Percentiles rank a stretch among this genome's conserved stretches.
Evolutionary conservation across 73 alveolate genomes (phyloP).

Genomic region (Strombidium stylifer): DNA sequence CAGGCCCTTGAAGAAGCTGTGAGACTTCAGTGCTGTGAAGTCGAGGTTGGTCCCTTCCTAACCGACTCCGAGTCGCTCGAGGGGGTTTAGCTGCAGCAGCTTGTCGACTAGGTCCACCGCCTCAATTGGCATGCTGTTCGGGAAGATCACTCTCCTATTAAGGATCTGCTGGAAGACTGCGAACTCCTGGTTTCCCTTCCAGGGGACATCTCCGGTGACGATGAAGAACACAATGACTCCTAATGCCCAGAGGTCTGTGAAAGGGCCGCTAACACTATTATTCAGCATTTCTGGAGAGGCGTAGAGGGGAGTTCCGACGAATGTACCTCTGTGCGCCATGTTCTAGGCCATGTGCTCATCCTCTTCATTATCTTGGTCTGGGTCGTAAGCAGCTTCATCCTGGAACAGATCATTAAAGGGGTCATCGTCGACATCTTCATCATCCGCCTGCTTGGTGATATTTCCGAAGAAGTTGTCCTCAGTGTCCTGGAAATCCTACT

Average conservation of each 20-base stretch:
- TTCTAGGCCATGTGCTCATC: no score
- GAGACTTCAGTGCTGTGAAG: slow-evolving; percentile 71
- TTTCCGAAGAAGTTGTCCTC: no score
- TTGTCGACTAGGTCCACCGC: slow-evolving; percentile 79
- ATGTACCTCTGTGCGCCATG: no score
- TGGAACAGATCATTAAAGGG: no score
- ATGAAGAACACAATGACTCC: slow-evolving; percentile 58
- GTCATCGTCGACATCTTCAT: no score
- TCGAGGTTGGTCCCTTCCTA: no score
- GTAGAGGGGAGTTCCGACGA: slow-evolving; percentile 86
- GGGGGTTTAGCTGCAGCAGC: slow-evolving; percentile 58
- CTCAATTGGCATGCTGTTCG: slow-evolving; percentile 64
- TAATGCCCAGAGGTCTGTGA: slow-evolving; percentile 68
- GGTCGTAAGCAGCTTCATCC: no score
- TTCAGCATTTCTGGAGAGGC: slow-evolving; percentile 89
- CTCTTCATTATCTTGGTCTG: no score
- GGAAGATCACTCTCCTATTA: slow-evolving; percentile 41
- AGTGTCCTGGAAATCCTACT: no score
- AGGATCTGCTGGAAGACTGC: slow-evolving; percentile 40
- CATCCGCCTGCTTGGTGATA: no score
- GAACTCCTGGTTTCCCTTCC: slow-evolving; percentile 44
- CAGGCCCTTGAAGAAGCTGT: slow-evolving; percentile 78
- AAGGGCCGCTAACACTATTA: slow-evolving; percentile 47
- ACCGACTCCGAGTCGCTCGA: slow-evolving; percentile 69
- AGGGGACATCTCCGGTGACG: slow-evolving; percentile 55